Conservation (phyloP, 2,329 filamentous ascomycete genomes). For the Aspergillus amoenus region DNA sequence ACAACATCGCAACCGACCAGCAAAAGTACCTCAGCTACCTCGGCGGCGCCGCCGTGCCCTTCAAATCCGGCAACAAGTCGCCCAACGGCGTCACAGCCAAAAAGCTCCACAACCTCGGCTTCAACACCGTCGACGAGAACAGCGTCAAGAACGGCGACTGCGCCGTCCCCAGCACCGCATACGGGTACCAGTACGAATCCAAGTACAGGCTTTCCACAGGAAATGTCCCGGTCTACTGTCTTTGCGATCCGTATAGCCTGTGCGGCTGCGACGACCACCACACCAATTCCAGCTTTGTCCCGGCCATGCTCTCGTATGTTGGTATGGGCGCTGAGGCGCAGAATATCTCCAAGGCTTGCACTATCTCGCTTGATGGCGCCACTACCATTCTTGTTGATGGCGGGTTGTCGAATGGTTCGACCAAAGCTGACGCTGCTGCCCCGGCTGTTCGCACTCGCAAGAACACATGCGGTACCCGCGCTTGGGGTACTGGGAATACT, state of each 20-base stretch:
- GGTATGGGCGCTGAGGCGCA: not conserved
- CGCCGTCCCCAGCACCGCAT: not conserved
- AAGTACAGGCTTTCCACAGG: not conserved
- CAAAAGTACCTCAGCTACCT: slow-evolving; percentile 5
- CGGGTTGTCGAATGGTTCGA: slow-evolving; percentile 7
- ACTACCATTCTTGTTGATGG: slow-evolving; percentile 1
- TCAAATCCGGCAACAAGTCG: not conserved
- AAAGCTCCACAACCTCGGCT: not conserved
- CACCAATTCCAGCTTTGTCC: slow-evolving; percentile 1
- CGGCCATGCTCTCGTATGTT: not conserved
- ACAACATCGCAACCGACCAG: not conserved
- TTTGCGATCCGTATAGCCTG: slow-evolving; percentile 1
- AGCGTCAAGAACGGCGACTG: not conserved
- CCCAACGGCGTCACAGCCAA: not conserved
- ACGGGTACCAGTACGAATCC: not conserved
- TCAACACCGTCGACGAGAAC: not conserved
- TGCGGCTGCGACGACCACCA: slow-evolving; percentile 9
- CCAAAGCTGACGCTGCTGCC: not conserved
- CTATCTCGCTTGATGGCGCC: not conserved
- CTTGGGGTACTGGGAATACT: not conserved
- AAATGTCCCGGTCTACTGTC: slow-evolving; percentile 3
- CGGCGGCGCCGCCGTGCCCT: slow-evolving; percentile 4
- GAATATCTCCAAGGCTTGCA: not conserved
- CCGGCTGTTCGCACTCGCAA: not conserved
- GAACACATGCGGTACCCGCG: not conserved